These are phyloP conservation scores for Fonsecaea monophora DNA, from an alignment of 2,329 filamentous ascomycete species.

Conservation along the genomic window DNA sequence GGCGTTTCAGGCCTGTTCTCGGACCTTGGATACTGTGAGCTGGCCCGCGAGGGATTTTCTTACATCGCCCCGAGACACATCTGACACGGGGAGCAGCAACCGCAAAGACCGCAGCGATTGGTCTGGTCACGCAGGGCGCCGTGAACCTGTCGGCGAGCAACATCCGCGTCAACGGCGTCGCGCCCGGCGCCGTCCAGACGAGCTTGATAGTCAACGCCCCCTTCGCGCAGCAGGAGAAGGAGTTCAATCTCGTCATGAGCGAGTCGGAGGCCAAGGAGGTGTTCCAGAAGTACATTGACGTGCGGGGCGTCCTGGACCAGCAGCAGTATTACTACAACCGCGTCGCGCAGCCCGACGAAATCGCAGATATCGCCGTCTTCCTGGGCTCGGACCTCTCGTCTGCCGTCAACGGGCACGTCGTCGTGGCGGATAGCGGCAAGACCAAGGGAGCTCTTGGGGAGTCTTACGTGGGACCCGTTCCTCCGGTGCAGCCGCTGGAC, in stretches of 20 bases:
- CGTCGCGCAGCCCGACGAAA: constrained; percentile 11
- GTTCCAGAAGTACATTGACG: background rate
- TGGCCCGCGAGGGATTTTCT: no score
- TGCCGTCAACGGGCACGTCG: background rate
- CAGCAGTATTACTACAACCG: constrained; percentile 12
- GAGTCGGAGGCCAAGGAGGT: background rate
- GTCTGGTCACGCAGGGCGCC: background rate
- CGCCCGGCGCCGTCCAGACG: background rate
- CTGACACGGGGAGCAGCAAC: no score
- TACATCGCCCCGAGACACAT: no score
- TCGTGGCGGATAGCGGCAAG: background rate
- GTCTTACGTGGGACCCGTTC: background rate
- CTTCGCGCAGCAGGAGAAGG: background rate
- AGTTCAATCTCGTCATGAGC: background rate
- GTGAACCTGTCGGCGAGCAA: constrained; percentile 17
- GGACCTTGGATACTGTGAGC: background rate
- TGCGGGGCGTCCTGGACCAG: background rate
- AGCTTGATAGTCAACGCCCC: constrained; percentile 5
- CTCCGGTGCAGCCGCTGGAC: background rate
- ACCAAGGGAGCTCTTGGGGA: background rate
- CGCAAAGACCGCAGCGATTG: background rate
- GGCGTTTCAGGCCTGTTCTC: background rate
- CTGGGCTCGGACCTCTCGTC: constrained; percentile 42
- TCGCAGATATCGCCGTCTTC: constrained; percentile 36
- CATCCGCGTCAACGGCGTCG: constrained; percentile 11